A percentile compares a stretch with the other conserved stretches of the same genome.
Evolutionary conservation across 441 rosid genomes (phyloP).

Genomic region (Breynia disticha): DNA sequence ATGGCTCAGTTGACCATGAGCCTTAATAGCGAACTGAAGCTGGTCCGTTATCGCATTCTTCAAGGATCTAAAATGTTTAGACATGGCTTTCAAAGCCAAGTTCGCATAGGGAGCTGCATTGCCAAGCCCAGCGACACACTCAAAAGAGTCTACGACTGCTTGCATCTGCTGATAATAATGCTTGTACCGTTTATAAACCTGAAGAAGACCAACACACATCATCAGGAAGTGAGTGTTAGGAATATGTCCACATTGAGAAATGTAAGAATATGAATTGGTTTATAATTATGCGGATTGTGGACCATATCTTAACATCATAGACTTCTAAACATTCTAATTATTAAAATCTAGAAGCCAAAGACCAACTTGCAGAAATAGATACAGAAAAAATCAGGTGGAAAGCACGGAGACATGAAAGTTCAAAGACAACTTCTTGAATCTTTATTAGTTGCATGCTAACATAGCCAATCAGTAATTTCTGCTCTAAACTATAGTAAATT

Average conservation of each 20-base stretch:
- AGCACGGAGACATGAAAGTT: too few relatives aligned
- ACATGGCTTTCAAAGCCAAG: slow-evolving; percentile 60
- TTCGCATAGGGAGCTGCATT: slow-evolving; percentile 66
- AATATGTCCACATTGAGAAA: too few relatives aligned
- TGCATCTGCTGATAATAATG: slow-evolving; percentile 76
- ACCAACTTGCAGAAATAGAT: neutral
- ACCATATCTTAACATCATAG: too few relatives aligned
- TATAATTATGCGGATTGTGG: too few relatives aligned
- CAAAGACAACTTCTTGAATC: too few relatives aligned
- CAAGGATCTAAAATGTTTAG: slow-evolving; percentile 64
- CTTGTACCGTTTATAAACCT: slow-evolving; percentile 72
- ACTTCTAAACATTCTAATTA: too few relatives aligned
- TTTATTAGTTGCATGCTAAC: too few relatives aligned
- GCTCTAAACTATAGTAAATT: too few relatives aligned
- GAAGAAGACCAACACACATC: neutral
- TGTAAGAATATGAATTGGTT: too few relatives aligned
- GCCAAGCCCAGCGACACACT: slow-evolving; percentile 68
- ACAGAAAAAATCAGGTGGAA: too few relatives aligned
- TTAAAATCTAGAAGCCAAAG: neutral
- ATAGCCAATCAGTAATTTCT: too few relatives aligned
- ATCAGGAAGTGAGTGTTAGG: too few relatives aligned
- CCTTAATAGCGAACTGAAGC: slow-evolving; percentile 42
- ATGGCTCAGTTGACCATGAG: slow-evolving; percentile 21
- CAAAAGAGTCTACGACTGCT: slow-evolving; percentile 58
- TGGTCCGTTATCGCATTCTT: slow-evolving; percentile 66